phyloP scores from a whole-genome alignment of 2,329 filamentous ascomycete genomes.

The Cadophora malorum region DNA sequence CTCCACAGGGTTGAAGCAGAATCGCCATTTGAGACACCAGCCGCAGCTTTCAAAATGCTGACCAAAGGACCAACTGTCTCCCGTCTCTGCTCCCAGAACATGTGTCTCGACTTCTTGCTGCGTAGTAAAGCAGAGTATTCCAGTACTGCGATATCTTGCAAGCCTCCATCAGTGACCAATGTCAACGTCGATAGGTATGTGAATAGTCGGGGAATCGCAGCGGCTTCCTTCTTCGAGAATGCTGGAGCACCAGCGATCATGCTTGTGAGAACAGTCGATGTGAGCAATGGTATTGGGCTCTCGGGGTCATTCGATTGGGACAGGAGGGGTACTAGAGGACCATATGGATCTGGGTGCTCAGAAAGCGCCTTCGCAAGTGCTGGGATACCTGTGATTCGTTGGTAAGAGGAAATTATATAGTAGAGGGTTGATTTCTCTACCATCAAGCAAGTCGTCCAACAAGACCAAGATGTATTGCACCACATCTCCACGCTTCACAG shows the following conservation, averaged over 20 bases:
- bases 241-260: constrained; percentile 72
- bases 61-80: constrained; percentile 85
- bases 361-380: constrained; percentile 78
- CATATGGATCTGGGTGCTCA: constrained; percentile 77
- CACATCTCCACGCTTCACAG: constrained; percentile 85
- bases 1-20: constrained; percentile 68
- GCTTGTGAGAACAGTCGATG: constrained; percentile 83
- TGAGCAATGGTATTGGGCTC: constrained; percentile 87
- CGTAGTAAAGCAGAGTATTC: constrained; percentile 87
- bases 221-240: constrained; percentile 65
- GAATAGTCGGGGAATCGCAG: constrained; percentile 80
- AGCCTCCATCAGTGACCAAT: constrained; percentile 83
- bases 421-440: constrained; percentile 55
- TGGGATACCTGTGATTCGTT: constrained; percentile 70
- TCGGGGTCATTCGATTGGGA: constrained; percentile 74
- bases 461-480: constrained; percentile 95
- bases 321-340: constrained; percentile 83
- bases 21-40: constrained; percentile 72
- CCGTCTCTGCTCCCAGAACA: constrained; percentile 91
- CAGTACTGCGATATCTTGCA: constrained; percentile 95
- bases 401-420: constrained; percentile 20
- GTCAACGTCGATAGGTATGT: constrained; percentile 84
- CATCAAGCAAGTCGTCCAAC: constrained; percentile 83
- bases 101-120: constrained; percentile 72
- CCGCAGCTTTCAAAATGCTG: constrained; percentile 81